Conservation (phyloP, 2,329 filamentous ascomycete genomes). For the Phoma sp. region DNA sequence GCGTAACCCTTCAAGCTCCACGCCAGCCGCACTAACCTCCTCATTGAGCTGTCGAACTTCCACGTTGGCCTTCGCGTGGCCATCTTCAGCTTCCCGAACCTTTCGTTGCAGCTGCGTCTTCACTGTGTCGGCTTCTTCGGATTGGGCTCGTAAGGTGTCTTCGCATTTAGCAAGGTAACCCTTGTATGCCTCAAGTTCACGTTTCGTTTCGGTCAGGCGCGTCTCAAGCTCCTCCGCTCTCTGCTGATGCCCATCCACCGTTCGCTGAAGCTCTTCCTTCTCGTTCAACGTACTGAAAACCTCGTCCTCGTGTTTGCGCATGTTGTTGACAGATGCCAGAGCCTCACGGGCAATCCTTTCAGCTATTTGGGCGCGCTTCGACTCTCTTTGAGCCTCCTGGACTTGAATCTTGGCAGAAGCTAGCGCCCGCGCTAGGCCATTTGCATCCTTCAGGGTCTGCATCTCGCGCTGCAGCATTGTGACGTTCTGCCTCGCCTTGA, state of each 20-base stretch:
- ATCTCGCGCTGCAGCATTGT: neutral
- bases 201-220: neutral
- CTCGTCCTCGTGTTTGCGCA: neutral
- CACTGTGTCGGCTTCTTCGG: neutral
- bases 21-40: too few relatives aligned
- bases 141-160: neutral
- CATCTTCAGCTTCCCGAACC: neutral
- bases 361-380: conserved; percentile 7
- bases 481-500: neutral
- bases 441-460: neutral
- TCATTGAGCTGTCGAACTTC: neutral
- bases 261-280: neutral
- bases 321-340: neutral
- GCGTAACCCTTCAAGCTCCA: neutral
- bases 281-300: neutral
- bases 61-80: neutral
- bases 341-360: conserved; percentile 4
- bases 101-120: neutral
- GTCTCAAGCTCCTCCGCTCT: neutral
- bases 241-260: neutral
- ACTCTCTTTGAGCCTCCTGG: conserved; percentile 4
- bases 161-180: neutral
- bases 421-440: neutral
- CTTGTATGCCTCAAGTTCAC: neutral
- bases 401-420: neutral